Evolutionary conservation across 495 filamentous ascomycete species (phyloP), one percentile per base, ranked within the genome.

Genomic region (Aspergillus sparsus): DNA sequence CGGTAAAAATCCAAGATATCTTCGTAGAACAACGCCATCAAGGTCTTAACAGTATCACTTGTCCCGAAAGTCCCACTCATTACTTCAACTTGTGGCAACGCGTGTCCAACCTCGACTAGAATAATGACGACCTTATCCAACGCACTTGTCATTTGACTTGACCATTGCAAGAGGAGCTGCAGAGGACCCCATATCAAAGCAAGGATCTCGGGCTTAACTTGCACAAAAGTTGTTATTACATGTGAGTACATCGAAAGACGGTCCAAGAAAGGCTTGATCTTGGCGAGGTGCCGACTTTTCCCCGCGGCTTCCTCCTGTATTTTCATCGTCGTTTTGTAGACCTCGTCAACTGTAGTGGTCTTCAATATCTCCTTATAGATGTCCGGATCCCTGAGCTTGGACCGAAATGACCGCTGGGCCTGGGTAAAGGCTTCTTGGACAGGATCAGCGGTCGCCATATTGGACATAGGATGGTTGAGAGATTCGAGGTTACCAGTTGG

Each of bases 1-100:
- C 18, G 49, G 49, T 51, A 51, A 51, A 51, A 51, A 12, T 51
- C 49, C 5, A 51, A 27, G 18, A 51, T 21, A 51, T 51, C 49
- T 27, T 31, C 18, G 18, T 27, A 51, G 13, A 51, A 51, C 15
- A 51, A 33, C 6, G 18, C 49, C 16, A 51, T 5, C 7, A 6
- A 5, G 13, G n/a, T 27, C 3, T 31, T 12, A 6, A 51, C 13
- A 5, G 3, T 8, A 51, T 31, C 18, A 13, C 37, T 41, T 41
- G 37, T 41, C 37, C n/a, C 37, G n/a, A 41, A 41, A 11, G 2
- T 7, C 10, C n/a, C n/a, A 13, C 21, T 13, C 10, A 51, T 33
- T 33, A 12, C 18, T 27, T 5, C n/a, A 51, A 51, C 21, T 33
- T 31, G 15, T 6, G n/a, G 49, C 1, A 51, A 27, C 5, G 18